phyloP scores from a whole-genome alignment of 345 rosid genomes.

The Populus simonii region DNA sequence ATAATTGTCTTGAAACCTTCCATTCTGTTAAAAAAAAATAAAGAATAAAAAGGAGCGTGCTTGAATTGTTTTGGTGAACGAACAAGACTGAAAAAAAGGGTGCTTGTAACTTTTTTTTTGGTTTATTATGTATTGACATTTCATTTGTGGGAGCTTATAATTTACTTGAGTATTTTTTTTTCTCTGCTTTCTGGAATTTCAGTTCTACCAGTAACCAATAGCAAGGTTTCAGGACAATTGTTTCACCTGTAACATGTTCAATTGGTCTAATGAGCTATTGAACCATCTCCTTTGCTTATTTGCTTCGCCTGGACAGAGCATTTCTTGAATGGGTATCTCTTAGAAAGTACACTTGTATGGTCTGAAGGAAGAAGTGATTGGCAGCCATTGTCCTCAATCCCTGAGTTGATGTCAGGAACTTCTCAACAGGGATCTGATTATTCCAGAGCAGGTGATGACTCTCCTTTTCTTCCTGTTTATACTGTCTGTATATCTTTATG shows the following conservation, averaged over 20 bases:
- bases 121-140: background rate
- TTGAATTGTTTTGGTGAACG: background rate
- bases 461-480: background rate
- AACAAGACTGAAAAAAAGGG: background rate
- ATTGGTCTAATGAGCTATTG: conserved; percentile 44
- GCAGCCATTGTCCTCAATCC: conserved; percentile 73
- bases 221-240: conserved; percentile 42
- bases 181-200: conserved; percentile 24
- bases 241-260: conserved; percentile 41
- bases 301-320: conserved; percentile 73
- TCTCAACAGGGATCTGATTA: conserved; percentile 30
- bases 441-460: conserved; percentile 41
- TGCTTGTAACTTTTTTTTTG: background rate
- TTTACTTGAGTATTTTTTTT: conserved; percentile 22
- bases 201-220: conserved; percentile 22
- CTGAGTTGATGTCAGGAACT: conserved; percentile 51
- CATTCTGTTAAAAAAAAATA: background rate
- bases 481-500: background rate
- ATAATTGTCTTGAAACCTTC: conserved; percentile 13
- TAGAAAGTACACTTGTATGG: conserved; percentile 73
- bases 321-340: conserved; percentile 67
- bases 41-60: background rate
- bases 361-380: conserved; percentile 80
- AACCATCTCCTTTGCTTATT: conserved; percentile 42
- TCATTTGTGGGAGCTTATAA: conserved; percentile 7